Percentiles rank a stretch among this genome's conserved stretches.
phyloP scores from a whole-genome alignment of 306 rosid genomes.

The Heteromeles arbutifolia region DNA sequence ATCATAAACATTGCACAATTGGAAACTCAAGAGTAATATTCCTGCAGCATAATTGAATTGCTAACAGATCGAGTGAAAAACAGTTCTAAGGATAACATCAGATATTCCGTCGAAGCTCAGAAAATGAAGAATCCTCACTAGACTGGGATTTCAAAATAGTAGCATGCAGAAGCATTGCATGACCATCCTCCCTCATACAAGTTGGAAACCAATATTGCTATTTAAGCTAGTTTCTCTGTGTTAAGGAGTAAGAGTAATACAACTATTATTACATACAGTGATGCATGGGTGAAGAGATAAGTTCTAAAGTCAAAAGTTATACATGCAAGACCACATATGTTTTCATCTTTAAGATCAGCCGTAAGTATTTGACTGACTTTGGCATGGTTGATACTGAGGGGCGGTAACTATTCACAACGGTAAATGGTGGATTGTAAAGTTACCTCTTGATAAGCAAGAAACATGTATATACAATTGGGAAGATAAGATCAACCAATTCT shows the following conservation, averaged over 20 bases:
- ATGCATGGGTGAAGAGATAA: background rate
- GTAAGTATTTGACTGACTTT: background rate
- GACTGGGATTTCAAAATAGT: background rate
- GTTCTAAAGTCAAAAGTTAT: background rate
- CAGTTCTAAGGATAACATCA: background rate
- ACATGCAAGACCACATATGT: background rate
- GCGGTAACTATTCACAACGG: constrained; percentile 20
- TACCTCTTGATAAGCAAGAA: constrained; percentile 47
- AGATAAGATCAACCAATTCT: constrained; percentile 26
- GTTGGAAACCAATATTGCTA: background rate
- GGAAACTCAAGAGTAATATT: constrained; percentile 13
- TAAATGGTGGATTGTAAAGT: constrained; percentile 12
- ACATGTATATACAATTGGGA: constrained; percentile 29
- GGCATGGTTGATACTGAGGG: constrained; percentile 3
- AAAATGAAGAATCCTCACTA: background rate
- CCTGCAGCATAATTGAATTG: constrained; percentile 8
- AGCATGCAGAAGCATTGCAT: background rate
- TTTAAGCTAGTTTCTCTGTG: background rate
- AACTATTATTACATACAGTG: background rate
- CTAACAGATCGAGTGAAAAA: background rate
- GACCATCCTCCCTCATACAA: background rate
- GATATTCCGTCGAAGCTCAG: background rate
- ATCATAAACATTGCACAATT: constrained; percentile 25
- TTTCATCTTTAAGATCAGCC: background rate
- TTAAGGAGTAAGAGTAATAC: background rate